Conservation (phyloP, 2,329 filamentous ascomycete species). For the Escovopsis weberi region DNA sequence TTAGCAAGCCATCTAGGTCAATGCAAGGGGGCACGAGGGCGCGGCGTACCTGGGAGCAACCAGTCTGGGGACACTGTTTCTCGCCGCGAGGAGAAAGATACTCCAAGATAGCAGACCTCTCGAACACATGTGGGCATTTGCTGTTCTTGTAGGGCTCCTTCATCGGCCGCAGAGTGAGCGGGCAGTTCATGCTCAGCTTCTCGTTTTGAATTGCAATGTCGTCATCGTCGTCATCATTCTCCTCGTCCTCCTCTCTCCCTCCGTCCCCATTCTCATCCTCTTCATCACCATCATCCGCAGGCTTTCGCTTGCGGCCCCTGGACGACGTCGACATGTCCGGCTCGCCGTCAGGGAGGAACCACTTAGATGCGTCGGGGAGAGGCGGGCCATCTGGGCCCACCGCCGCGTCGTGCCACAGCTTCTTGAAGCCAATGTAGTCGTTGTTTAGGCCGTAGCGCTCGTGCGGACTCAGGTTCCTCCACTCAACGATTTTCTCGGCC, state of each 20-base stretch:
- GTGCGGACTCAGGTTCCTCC: slow-evolving; percentile 25
- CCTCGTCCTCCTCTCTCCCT: too few species aligned
- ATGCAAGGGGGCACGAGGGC: background rate
- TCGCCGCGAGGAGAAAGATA: slow-evolving; percentile 28
- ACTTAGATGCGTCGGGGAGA: slow-evolving; percentile 36
- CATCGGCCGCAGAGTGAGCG: slow-evolving; percentile 50
- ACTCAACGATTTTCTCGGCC: slow-evolving; percentile 25
- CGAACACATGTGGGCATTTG: slow-evolving; percentile 59
- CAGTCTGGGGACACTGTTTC: slow-evolving; percentile 48
- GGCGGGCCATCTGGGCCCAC: slow-evolving; percentile 33
- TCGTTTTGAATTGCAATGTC: slow-evolving; percentile 54
- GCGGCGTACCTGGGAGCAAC: slow-evolving; percentile 42
- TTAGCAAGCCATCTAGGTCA: background rate
- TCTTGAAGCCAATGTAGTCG: slow-evolving; percentile 45
- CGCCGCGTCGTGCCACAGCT: slow-evolving; percentile 39
- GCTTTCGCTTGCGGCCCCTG: background rate
- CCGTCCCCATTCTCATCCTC: too few species aligned
- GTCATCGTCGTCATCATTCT: slow-evolving; percentile 33
- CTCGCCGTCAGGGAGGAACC: slow-evolving; percentile 35
- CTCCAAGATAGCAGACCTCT: slow-evolving; percentile 48
- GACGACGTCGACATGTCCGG: slow-evolving; percentile 21
- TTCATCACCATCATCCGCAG: too few species aligned
- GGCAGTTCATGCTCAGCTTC: slow-evolving; percentile 52
- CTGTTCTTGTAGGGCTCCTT: slow-evolving; percentile 50
- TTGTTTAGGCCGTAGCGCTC: slow-evolving; percentile 41